Evolutionary conservation across 345 rosid species (phyloP).

Genomic region (Rhodamnia rubescens): DNA sequence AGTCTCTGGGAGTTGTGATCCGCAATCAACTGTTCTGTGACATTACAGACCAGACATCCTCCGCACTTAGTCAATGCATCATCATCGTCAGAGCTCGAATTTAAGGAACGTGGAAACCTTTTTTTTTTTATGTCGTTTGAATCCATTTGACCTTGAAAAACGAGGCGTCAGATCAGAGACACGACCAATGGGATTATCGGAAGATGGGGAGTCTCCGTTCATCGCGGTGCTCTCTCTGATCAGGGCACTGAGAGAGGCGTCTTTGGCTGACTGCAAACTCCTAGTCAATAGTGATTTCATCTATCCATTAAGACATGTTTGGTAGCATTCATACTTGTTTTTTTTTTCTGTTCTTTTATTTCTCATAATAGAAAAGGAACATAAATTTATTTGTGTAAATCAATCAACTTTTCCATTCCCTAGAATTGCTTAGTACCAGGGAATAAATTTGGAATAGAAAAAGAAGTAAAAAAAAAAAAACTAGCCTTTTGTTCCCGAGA

Average conservation of each 20-base stretch:
- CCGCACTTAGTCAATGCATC: not conserved
- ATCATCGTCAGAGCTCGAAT: not conserved
- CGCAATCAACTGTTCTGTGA: not conserved
- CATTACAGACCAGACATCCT: not conserved
- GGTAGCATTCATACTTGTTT: no score
- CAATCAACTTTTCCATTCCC: no score
- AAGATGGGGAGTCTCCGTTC: not conserved
- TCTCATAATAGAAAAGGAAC: no score
- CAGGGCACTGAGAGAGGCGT: not conserved
- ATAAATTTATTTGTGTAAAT: no score
- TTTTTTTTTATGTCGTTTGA: not conserved
- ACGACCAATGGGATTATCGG: not conserved
- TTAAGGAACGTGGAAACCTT: not conserved
- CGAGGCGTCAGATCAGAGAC: not conserved
- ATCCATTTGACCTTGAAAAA: not conserved
- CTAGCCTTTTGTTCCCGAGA: no score
- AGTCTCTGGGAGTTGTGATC: not conserved
- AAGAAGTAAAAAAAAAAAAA: no score
- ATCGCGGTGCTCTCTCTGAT: not conserved
- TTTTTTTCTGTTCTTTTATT: no score
- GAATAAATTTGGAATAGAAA: no score
- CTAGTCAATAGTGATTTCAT: not conserved
- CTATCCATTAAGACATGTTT: not conserved
- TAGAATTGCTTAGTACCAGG: no score
- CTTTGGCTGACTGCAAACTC: not conserved